phyloP scores from a whole-genome alignment of 805 yeast genomes.

The Zygoascus flipseniorum region DNA sequence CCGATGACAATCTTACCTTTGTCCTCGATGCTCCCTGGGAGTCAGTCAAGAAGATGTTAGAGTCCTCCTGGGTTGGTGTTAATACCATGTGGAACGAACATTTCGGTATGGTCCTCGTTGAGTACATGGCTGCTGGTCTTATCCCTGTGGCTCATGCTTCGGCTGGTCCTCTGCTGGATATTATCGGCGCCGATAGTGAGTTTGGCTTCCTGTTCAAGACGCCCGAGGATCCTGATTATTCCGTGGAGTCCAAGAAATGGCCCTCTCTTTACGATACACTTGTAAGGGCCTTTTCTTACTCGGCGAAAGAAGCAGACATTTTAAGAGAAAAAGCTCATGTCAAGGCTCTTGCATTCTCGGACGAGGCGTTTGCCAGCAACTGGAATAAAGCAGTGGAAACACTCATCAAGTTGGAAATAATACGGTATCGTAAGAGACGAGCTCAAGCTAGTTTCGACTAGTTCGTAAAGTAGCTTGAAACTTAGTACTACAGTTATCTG shows the following conservation, averaged over 20 bases:
- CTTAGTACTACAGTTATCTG: no score
- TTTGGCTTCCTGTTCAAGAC: slow-evolving; percentile 79
- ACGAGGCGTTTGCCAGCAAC: slow-evolving; percentile 41
- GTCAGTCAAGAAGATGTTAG: slow-evolving; percentile 46
- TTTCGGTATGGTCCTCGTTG: slow-evolving; percentile 96
- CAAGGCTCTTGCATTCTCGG: slow-evolving; percentile 50
- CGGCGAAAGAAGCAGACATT: slow-evolving; percentile 29
- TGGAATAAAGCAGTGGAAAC: slow-evolving; percentile 37
- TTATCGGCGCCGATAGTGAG: slow-evolving; percentile 47
- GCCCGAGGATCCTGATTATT: slow-evolving; percentile 61
- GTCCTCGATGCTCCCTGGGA: slow-evolving; percentile 67
- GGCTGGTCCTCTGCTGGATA: slow-evolving; percentile 90
- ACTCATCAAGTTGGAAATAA: slow-evolving; percentile 17
- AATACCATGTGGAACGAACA: slow-evolving; percentile 99
- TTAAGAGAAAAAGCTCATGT: slow-evolving; percentile 38
- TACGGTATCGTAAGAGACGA: slow-evolving; percentile 10
- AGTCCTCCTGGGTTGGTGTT: slow-evolving; percentile 60
- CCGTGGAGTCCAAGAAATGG: slow-evolving; percentile 24
- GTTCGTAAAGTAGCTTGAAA: no score
- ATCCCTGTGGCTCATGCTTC: slow-evolving; percentile 89
- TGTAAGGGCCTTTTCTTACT: slow-evolving; percentile 32
- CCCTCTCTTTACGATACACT: slow-evolving; percentile 47
- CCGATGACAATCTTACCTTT: slow-evolving; percentile 40
- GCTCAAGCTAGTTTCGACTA: background rate
- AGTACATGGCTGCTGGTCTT: slow-evolving; percentile 75